Percentiles rank a stretch among this genome's conserved stretches.
Evolutionary conservation across 768 basidiomycete species (phyloP).

Genomic region (Pluteus cervinus): DNA sequence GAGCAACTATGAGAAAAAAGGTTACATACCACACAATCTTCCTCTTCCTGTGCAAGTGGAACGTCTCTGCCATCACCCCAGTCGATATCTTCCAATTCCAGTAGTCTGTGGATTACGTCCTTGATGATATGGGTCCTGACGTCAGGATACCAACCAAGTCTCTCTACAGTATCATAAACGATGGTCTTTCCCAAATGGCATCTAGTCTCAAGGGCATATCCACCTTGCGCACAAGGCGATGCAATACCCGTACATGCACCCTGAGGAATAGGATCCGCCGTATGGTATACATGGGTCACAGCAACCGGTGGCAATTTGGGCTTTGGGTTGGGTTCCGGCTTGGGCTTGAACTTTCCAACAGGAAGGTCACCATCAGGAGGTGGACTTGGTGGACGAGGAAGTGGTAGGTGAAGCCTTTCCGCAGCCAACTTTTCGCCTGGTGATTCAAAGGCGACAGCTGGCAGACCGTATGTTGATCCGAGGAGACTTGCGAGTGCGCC

Average conservation of each 20-base stretch:
- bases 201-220: slow-evolving; percentile 80
- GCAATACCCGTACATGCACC: slow-evolving; percentile 71
- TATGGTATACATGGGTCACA: slow-evolving; percentile 83
- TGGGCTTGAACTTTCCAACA: slow-evolving; percentile 25
- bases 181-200: slow-evolving; percentile 91
- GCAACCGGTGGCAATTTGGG: slow-evolving; percentile 26
- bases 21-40: slow-evolving; percentile 52
- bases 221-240: slow-evolving; percentile 75
- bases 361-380: slow-evolving; percentile 47
- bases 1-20: not conserved
- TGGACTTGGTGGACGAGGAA: slow-evolving; percentile 39
- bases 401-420: slow-evolving; percentile 77
- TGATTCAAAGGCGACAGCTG: slow-evolving; percentile 87
- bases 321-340: slow-evolving; percentile 46
- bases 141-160: slow-evolving; percentile 78
- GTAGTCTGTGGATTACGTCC: slow-evolving; percentile 58
- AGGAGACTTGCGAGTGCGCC: slow-evolving; percentile 86
- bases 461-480: slow-evolving; percentile 85
- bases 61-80: slow-evolving; percentile 48
- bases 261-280: slow-evolving; percentile 89
- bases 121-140: slow-evolving; percentile 71
- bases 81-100: slow-evolving; percentile 43
- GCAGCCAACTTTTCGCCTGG: slow-evolving; percentile 75
- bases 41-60: slow-evolving; percentile 53
- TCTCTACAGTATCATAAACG: slow-evolving; percentile 81